Conservation (phyloP, 2,329 filamentous ascomycete species). For the Cylindrodendrum hubeiense region DNA sequence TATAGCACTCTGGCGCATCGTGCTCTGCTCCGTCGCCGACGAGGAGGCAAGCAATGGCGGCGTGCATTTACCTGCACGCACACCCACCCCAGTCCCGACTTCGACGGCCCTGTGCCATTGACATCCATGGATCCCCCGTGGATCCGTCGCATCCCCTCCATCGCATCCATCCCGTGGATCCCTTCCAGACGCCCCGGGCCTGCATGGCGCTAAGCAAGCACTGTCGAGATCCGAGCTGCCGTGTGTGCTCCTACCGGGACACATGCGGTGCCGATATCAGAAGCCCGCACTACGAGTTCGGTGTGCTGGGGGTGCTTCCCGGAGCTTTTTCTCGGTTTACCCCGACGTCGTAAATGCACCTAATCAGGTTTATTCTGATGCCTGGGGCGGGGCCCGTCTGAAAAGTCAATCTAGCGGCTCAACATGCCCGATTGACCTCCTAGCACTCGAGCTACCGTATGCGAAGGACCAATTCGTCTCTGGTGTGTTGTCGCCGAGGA, state of each 20-base stretch:
- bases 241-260: conserved; percentile 1
- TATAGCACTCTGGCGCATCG: background rate
- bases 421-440: conserved; percentile 7
- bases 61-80: conserved; percentile 15
- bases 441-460: background rate
- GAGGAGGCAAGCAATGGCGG: background rate
- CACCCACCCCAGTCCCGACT: conserved; percentile 26
- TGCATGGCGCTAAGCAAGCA: conserved; percentile 18
- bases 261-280: conserved; percentile 10
- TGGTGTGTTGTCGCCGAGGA: background rate
- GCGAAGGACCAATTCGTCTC: background rate
- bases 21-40: background rate
- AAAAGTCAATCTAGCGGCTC: conserved; percentile 10
- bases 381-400: conserved; percentile 13
- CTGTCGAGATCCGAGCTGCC: conserved; percentile 20
- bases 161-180: conserved; percentile 25
- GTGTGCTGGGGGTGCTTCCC: background rate
- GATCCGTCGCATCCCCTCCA: conserved; percentile 26
- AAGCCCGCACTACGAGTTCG: background rate
- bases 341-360: conserved; percentile 1
- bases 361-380: conserved; percentile 14
- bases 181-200: conserved; percentile 24
- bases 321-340: background rate
- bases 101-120: background rate
- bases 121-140: conserved; percentile 1